Percentiles rank a stretch among this genome's conserved stretches.
phyloP scores from a whole-genome alignment of 106 monocot species.

The Dioscorea dumetorum region DNA sequence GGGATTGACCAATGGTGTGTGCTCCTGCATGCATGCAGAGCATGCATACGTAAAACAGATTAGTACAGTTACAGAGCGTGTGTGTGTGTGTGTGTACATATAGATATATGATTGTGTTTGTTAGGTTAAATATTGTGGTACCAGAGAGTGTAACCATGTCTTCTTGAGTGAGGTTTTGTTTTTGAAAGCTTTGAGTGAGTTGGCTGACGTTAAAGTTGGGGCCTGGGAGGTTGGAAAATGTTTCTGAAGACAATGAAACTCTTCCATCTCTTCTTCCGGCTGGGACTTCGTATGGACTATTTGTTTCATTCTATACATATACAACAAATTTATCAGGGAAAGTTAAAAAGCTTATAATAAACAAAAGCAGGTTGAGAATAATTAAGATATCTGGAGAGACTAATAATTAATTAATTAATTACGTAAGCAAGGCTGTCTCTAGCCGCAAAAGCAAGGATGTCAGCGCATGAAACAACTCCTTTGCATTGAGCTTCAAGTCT shows the following conservation, averaged over 20 bases:
- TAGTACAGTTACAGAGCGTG: too few species aligned
- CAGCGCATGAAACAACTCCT: constrained; percentile 17
- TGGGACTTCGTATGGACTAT: constrained; percentile 19
- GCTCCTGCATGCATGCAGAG: constrained; percentile 11
- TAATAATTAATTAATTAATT: too few species aligned
- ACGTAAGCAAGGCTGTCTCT: constrained; percentile 2
- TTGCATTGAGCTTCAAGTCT: constrained; percentile 4
- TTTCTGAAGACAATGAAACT: constrained; percentile 23
- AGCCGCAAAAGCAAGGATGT: constrained; percentile 20
- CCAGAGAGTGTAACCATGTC: constrained; percentile 53
- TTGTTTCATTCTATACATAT: too few species aligned
- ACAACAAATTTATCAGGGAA: too few species aligned
- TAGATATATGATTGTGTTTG: neutral
- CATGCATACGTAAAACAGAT: too few species aligned
- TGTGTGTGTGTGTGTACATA: neutral
- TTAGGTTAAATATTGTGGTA: neutral
- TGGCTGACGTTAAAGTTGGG: constrained; percentile 14
- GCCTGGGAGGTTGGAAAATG: constrained; percentile 26
- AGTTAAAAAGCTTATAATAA: too few species aligned
- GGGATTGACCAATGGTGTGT: constrained; percentile 36
- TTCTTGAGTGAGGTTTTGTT: constrained; percentile 33
- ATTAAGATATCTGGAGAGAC: too few species aligned
- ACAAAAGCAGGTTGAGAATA: too few species aligned
- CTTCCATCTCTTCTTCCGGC: constrained; percentile 49
- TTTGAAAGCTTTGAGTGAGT: constrained; percentile 31